Conservation (phyloP, 768 basidiomycete genomes). For the Hemileccinum impolitum region DNA sequence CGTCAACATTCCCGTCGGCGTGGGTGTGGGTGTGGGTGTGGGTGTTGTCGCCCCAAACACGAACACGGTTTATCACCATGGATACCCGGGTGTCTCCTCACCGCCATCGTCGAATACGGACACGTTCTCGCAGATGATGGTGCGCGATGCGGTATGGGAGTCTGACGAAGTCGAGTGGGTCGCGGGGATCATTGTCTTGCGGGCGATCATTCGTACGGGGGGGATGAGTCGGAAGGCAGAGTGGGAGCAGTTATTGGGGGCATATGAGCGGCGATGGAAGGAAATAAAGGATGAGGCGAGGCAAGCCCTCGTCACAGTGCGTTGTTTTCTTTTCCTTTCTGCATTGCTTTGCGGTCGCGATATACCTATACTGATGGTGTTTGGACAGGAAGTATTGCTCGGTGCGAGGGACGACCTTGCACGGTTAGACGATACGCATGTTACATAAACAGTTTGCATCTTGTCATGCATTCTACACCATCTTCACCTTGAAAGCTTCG, state of each 20-base stretch:
- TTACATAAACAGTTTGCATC: background rate
- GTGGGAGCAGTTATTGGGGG: constrained; percentile 52
- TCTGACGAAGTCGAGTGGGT: constrained; percentile 67
- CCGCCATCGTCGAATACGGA: constrained; percentile 28
- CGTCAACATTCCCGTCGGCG: no score
- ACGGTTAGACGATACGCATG: constrained; percentile 35
- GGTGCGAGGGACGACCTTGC: constrained; percentile 52
- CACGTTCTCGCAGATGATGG: constrained; percentile 58
- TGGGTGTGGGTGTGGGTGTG: background rate
- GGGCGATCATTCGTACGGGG: constrained; percentile 54
- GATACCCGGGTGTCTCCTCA: constrained; percentile 35
- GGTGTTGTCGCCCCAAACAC: constrained; percentile 5
- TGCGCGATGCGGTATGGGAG: constrained; percentile 65
- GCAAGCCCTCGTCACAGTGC: constrained; percentile 57
- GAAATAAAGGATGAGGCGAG: constrained; percentile 67
- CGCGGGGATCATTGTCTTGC: constrained; percentile 56
- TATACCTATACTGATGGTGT: constrained; percentile 1
- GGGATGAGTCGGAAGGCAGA: constrained; percentile 49
- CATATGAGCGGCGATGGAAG: constrained; percentile 66
- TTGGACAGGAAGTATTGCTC: constrained; percentile 45
- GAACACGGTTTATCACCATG: constrained; percentile 27
- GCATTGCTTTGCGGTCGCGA: background rate
- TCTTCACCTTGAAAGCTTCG: no score
- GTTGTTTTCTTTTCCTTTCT: constrained; percentile 7
- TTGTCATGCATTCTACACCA: background rate